Conservation (phyloP, 495 filamentous ascomycete genomes). For the Penicillium bialowiezense region DNA sequence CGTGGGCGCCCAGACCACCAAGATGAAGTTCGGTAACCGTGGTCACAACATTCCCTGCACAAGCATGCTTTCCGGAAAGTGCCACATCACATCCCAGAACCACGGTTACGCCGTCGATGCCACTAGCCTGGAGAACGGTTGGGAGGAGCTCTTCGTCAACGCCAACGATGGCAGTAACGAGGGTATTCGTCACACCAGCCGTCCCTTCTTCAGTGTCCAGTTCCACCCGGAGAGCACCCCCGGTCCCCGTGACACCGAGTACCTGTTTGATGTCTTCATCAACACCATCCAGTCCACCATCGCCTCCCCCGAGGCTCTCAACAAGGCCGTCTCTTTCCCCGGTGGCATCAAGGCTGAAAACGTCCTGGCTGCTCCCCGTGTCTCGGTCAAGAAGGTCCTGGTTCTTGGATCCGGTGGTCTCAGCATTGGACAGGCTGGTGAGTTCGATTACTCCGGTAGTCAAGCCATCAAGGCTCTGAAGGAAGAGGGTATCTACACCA, state of each 20-base stretch:
- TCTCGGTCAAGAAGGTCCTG: conserved; percentile 92
- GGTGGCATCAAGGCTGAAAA: conserved; percentile 80
- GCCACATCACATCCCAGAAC: conserved; percentile 98
- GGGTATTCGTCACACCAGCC: conserved; percentile 81
- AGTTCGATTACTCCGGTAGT: conserved; percentile 97
- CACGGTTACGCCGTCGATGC: conserved; percentile 93
- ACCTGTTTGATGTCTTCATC: conserved; percentile 95
- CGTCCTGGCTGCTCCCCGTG: conserved; percentile 66
- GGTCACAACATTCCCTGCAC: conserved; percentile 99
- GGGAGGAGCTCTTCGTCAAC: conserved; percentile 94
- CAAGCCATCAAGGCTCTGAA: conserved; percentile 94
- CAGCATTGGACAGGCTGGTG: conserved; percentile 96
- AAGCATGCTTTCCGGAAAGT: conserved; percentile 87
- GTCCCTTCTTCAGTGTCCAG: conserved; percentile 95
- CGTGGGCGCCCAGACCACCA: conserved; percentile 79
- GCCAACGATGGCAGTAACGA: conserved; percentile 98
- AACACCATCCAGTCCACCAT: conserved; percentile 69
- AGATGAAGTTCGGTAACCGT: conserved; percentile 99
- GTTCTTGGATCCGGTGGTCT: conserved; percentile 94
- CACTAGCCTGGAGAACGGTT: conserved; percentile 66
- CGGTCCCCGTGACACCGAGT: conserved; percentile 94
- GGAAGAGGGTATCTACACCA: conserved; percentile 92
- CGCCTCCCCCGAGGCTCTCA: conserved; percentile 58
- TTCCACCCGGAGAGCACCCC: conserved; percentile 98
- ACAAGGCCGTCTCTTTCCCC: conserved; percentile 74